A percentile compares a stretch with the other conserved stretches of the same genome.
phyloP scores from a whole-genome alignment of 2,329 filamentous ascomycete species.

The Penicillium hesseltinei region DNA sequence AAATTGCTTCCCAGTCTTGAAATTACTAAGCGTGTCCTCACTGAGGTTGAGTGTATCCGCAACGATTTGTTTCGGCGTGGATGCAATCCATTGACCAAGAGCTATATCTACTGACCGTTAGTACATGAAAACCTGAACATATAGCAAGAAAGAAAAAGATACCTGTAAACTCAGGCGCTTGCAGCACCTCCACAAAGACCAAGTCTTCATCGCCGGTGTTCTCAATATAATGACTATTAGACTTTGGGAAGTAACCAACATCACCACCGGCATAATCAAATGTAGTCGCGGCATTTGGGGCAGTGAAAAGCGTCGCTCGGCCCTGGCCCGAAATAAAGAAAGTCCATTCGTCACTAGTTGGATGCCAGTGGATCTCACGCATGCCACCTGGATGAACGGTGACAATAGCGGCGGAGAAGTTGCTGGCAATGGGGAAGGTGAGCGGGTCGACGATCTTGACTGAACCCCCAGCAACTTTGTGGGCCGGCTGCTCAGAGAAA shows the following conservation, averaged over 20 bases:
- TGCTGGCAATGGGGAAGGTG: conserved; percentile 72
- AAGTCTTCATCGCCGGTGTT: conserved; percentile 72
- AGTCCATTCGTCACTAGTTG: conserved; percentile 75
- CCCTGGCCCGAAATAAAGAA: conserved; percentile 73
- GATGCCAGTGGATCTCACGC: conserved; percentile 82
- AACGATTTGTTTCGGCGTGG: conserved; percentile 58
- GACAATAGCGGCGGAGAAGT: conserved; percentile 69
- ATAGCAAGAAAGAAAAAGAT: background rate
- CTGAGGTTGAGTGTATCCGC: conserved; percentile 54
- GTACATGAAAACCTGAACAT: background rate
- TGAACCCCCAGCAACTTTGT: conserved; percentile 65
- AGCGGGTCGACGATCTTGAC: conserved; percentile 74
- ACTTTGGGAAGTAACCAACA: conserved; percentile 72
- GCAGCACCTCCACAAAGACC: conserved; percentile 73
- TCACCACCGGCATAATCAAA: conserved; percentile 76
- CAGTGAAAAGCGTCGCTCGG: conserved; percentile 70
- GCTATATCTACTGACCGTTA: conserved; percentile 44
- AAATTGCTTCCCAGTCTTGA: conserved; percentile 49
- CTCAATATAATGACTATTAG: conserved; percentile 80
- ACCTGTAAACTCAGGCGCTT: conserved; percentile 62
- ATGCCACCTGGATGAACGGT: conserved; percentile 69
- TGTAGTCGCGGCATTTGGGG: conserved; percentile 66
- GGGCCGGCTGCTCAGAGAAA: conserved; percentile 67
- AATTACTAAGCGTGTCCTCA: conserved; percentile 37
- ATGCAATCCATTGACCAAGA: conserved; percentile 49